These are phyloP conservation scores for Phytophthora syringae DNA, from an alignment of 352 stramenopile genomes.

Conservation along the genomic window DNA sequence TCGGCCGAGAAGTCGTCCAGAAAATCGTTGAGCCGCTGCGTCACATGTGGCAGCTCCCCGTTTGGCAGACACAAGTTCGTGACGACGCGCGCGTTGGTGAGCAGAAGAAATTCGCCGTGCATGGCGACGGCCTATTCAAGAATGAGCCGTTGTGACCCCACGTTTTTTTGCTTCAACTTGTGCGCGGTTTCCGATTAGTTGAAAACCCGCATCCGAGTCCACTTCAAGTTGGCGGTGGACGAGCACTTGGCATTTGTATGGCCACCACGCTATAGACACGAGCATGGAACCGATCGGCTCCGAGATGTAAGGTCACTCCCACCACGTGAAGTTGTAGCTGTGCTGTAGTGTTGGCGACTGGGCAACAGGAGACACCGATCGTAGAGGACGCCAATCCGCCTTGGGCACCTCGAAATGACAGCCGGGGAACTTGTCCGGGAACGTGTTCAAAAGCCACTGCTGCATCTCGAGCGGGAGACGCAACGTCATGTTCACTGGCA, in stretches of 20 bases:
- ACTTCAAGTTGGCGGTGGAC: conserved; percentile 22
- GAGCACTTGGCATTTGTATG: conserved; percentile 12
- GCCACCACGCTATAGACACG: conserved; percentile 6
- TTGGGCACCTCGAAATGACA: conserved; percentile 29
- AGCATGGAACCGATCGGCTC: too few relatives aligned
- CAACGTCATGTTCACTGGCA: conserved; percentile 2
- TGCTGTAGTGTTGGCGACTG: conserved; percentile 4
- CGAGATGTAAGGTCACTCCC: too few relatives aligned
- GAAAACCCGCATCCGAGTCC: neutral
- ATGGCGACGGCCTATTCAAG: too few relatives aligned
- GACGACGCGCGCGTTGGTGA: conserved; percentile 25
- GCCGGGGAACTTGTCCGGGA: conserved; percentile 12
- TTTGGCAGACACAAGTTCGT: conserved; percentile 29
- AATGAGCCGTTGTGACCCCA: too few relatives aligned
- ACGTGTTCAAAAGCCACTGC: conserved; percentile 21
- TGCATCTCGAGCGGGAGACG: conserved; percentile 13
- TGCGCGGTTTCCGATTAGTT: conserved; percentile 4
- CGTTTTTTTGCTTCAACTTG: conserved; percentile 15
- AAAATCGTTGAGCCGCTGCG: conserved; percentile 24
- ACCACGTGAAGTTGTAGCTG: conserved; percentile 20
- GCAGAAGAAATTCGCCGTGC: conserved; percentile 27
- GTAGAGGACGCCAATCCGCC: conserved; percentile 24
- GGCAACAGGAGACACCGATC: too few relatives aligned
- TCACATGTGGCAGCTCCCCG: conserved; percentile 25
- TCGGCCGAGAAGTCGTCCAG: conserved; percentile 34